A percentile compares a stretch with the other conserved stretches of the same genome.
phyloP scores from a whole-genome alignment of 2,329 filamentous ascomycete species.

The Xylariaceae sp. region DNA sequence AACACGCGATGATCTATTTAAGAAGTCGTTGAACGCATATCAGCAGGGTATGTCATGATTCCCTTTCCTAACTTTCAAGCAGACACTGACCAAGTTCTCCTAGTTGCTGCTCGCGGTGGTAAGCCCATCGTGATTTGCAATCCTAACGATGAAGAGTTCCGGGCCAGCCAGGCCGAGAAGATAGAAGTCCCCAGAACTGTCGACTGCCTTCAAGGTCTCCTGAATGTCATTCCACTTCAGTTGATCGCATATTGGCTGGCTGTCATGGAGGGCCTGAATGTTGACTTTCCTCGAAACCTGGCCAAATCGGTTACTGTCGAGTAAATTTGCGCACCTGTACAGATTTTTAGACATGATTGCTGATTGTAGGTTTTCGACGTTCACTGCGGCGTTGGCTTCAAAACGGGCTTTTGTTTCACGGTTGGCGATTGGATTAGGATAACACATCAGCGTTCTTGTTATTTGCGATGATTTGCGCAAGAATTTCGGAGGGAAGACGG shows the following conservation, averaged over 20 bases:
- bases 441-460: slow-evolving; percentile 32
- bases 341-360: slow-evolving; percentile 17
- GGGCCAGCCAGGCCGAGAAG: slow-evolving; percentile 86
- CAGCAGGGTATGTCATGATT: slow-evolving; percentile 75
- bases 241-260: slow-evolving; percentile 99
- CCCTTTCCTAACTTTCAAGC: neutral
- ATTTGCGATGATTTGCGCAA: slow-evolving; percentile 30
- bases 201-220: slow-evolving; percentile 91
- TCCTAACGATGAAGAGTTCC: slow-evolving; percentile 86
- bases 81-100: slow-evolving; percentile 35
- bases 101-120: slow-evolving; percentile 92
- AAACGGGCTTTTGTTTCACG: slow-evolving; percentile 32
- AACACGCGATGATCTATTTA: slow-evolving; percentile 93
- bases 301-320: slow-evolving; percentile 99
- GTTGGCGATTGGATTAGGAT: slow-evolving; percentile 34
- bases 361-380: slow-evolving; percentile 27
- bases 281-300: slow-evolving; percentile 98
- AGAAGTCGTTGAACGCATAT: slow-evolving; percentile 99
- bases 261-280: slow-evolving; percentile 93
- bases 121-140: slow-evolving; percentile 99
- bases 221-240: slow-evolving; percentile 97
- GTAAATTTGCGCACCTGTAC: slow-evolving; percentile 58
- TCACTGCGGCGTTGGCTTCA: slow-evolving; percentile 35
- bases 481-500: slow-evolving; percentile 25
- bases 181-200: slow-evolving; percentile 97